Conservation (phyloP, 2,329 filamentous ascomycete species). For the Calonectria pauciramosa region DNA sequence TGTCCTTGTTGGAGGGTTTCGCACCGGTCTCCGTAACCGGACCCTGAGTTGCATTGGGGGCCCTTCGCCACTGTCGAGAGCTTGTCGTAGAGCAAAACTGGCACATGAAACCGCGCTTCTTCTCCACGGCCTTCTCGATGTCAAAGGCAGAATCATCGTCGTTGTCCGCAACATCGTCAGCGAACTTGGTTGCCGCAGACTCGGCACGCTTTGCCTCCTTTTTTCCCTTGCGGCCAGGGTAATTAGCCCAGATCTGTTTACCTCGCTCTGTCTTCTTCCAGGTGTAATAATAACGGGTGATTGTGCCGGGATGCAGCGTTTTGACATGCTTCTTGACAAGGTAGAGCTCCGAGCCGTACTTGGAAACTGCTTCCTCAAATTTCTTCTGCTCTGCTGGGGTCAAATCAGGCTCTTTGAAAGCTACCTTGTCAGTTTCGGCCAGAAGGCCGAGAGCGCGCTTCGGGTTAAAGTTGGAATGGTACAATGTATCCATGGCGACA, state of each 20-base stretch:
- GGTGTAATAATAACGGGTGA: conserved; percentile 95
- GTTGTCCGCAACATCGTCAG: conserved; percentile 93
- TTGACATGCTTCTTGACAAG: conserved; percentile 88
- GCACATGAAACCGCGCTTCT: conserved; percentile 89
- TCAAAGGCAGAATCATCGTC: conserved; percentile 97
- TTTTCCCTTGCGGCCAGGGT: conserved; percentile 88
- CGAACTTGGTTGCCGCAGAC: conserved; percentile 79
- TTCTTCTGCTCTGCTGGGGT: conserved; percentile 84
- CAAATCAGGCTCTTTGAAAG: conserved; percentile 88
- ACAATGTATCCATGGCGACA: conserved; percentile 82
- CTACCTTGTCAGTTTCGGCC: conserved; percentile 74
- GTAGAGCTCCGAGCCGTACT: conserved; percentile 91
- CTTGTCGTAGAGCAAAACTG: conserved; percentile 89
- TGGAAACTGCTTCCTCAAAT: conserved; percentile 91
- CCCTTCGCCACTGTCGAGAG: conserved; percentile 92
- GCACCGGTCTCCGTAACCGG: conserved; percentile 74
- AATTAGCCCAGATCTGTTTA: conserved; percentile 90
- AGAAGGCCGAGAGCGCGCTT: conserved; percentile 80
- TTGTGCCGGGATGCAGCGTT: conserved; percentile 81
- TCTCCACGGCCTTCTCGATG: conserved; percentile 82
- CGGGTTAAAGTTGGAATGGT: conserved; percentile 78
- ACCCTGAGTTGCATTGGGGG: conserved; percentile 82
- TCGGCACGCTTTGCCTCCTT: conserved; percentile 85
- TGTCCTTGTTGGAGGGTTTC: conserved; percentile 78
- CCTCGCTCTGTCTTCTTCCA: conserved; percentile 97